Percentiles rank a stretch among this genome's conserved stretches.
phyloP scores from a whole-genome alignment of 352 stramenopile genomes.

The Pythium graminicola region DNA sequence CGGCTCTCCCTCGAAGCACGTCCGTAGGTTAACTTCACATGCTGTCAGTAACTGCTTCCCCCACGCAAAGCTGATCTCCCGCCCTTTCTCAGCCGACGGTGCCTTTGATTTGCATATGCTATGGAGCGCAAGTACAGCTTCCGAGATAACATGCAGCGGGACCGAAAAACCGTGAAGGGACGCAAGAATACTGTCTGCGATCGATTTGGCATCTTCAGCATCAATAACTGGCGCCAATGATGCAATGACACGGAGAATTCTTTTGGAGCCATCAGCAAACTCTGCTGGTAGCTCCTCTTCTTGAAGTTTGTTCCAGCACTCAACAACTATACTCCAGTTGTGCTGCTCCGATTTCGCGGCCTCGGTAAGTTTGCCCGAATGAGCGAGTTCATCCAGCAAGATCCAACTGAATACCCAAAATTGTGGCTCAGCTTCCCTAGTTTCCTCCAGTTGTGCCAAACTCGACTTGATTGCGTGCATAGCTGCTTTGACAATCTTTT shows the following conservation, averaged over 20 bases:
- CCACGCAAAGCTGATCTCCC: conserved; percentile 62
- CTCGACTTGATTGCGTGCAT: conserved; percentile 62
- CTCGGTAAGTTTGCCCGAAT: conserved; percentile 50
- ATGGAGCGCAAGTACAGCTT: conserved; percentile 63
- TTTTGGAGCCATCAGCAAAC: conserved; percentile 74
- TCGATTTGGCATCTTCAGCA: conserved; percentile 63
- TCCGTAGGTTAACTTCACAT: conserved; percentile 55
- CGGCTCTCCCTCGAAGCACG: conserved; percentile 52
- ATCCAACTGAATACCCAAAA: conserved; percentile 85
- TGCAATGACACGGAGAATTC: conserved; percentile 76
- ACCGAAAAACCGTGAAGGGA: conserved; percentile 74
- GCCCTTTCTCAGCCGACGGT: conserved; percentile 39
- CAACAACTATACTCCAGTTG: conserved; percentile 62
- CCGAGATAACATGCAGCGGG: conserved; percentile 68
- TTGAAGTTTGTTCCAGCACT: conserved; percentile 77
- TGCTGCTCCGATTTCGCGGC: conserved; percentile 45
- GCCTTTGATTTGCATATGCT: conserved; percentile 77
- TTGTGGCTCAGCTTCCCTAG: conserved; percentile 30
- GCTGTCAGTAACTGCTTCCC: conserved; percentile 51
- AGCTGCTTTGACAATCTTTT: conserved; percentile 48
- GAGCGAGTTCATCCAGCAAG: conserved; percentile 69
- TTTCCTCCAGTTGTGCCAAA: conserved; percentile 31
- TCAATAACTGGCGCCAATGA: conserved; percentile 67
- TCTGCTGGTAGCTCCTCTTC: conserved; percentile 49
- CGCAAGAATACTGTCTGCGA: conserved; percentile 62